Evolutionary conservation across 768 basidiomycete species (phyloP).

Genomic region (Boletus pseudopeckii): DNA sequence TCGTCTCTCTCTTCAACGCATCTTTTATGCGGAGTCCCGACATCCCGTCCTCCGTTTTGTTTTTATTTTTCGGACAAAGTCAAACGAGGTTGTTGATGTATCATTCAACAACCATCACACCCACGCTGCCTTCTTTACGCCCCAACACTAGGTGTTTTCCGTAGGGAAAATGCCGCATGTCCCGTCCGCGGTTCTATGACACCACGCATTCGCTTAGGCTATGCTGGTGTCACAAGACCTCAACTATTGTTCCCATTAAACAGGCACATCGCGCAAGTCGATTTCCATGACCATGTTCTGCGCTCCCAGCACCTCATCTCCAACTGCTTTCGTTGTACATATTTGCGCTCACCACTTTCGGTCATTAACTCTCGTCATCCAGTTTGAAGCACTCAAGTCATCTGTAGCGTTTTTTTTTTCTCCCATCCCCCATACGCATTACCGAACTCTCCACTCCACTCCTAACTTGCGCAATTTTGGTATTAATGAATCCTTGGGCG

Average conservation of each 20-base stretch:
- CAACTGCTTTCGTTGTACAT: slow-evolving; percentile 4
- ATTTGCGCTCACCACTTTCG: neutral
- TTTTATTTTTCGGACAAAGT: neutral
- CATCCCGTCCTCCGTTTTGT: neutral
- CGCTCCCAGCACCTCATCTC: neutral
- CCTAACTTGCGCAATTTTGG: neutral
- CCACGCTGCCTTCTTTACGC: neutral
- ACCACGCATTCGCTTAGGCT: neutral
- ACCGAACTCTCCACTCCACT: neutral
- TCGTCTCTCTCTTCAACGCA: slow-evolving; percentile 14
- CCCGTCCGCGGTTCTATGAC: neutral
- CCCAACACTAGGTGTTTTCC: neutral
- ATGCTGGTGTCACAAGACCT: neutral
- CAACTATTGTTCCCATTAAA: neutral
- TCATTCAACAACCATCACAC: neutral
- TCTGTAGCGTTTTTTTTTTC: neutral
- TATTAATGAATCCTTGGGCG: neutral
- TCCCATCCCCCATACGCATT: neutral
- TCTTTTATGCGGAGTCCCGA: neutral
- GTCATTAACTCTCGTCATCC: neutral
- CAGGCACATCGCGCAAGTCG: neutral
- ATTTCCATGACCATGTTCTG: neutral
- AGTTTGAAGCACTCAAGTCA: neutral
- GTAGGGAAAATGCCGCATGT: neutral
- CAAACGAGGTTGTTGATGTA: neutral